These are phyloP conservation scores for Calophaca sinica DNA, from an alignment of 306 rosid genomes.

Conservation along the genomic window DNA sequence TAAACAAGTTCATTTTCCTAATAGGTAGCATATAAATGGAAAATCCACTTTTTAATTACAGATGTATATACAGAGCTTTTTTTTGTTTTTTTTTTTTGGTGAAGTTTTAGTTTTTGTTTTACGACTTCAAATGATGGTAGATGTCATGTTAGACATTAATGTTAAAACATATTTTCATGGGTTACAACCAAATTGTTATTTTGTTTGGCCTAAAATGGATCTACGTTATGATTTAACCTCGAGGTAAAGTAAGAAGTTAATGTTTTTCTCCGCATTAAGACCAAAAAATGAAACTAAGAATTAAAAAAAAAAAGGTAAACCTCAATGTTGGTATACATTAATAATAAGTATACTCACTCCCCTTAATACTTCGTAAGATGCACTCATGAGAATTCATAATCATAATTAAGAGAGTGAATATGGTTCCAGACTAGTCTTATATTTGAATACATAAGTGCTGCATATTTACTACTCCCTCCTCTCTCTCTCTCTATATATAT, in stretches of 20 bases:
- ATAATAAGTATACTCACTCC: constrained; percentile 3
- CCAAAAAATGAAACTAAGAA: too few relatives aligned
- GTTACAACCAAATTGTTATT: neutral
- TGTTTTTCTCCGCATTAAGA: neutral
- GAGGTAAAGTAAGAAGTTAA: neutral
- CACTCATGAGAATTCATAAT: constrained; percentile 8
- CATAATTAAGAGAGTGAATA: constrained; percentile 1
- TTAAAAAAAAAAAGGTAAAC: too few relatives aligned
- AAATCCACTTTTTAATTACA: too few relatives aligned
- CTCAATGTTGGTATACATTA: neutral
- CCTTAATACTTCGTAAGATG: neutral
- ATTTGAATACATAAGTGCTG: too few relatives aligned
- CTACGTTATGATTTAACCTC: neutral
- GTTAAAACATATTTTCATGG: neutral
- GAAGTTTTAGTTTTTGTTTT: neutral
- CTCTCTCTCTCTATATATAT: too few relatives aligned
- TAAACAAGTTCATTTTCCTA: neutral
- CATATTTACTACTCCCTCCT: constrained; percentile 12
- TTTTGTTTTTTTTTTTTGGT: too few relatives aligned
- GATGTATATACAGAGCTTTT: too few relatives aligned
- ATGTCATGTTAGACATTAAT: neutral
- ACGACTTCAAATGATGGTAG: neutral
- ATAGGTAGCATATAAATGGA: neutral
- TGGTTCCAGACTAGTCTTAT: neutral
- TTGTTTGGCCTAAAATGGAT: neutral